Evolutionary conservation across 345 rosid genomes (phyloP).

Genomic region (Eutrema heterophyllum): DNA sequence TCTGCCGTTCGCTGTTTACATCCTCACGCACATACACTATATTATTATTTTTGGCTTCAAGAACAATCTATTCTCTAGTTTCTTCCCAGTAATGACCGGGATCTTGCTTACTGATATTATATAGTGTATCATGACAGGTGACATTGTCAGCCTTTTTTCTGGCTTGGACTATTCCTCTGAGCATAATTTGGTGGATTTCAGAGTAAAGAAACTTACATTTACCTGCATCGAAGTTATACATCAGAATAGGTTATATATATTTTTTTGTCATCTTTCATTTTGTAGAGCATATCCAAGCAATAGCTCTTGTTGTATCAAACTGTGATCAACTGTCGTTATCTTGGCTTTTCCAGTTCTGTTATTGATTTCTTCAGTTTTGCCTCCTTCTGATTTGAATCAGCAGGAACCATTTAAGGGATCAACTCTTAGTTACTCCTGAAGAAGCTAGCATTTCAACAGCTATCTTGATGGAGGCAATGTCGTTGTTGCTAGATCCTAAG

Average conservation of each 20-base stretch:
- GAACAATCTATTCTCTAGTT: not conserved
- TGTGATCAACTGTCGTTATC: not conserved
- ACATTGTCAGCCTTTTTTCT: constrained; percentile 59
- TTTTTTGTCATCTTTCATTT: constrained; percentile 1
- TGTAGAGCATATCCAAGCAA: constrained; percentile 1
- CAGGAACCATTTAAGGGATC: constrained; percentile 64
- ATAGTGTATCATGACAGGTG: constrained; percentile 49
- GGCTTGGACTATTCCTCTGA: constrained; percentile 48
- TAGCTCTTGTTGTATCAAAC: constrained; percentile 10
- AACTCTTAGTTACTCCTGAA: constrained; percentile 41
- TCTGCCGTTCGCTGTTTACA: not conserved
- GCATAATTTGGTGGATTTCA: constrained; percentile 61
- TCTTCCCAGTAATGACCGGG: not conserved
- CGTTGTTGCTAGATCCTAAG: constrained; percentile 63
- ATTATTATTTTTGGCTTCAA: not conserved
- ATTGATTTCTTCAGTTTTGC: constrained; percentile 15
- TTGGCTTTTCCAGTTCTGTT: constrained; percentile 5
- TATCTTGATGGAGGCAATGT: constrained; percentile 63
- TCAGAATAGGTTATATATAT: constrained; percentile 63
- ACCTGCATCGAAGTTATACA: constrained; percentile 70
- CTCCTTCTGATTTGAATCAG: constrained; percentile 24
- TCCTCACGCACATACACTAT: not conserved
- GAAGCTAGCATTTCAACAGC: constrained; percentile 43
- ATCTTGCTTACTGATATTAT: constrained; percentile 15
- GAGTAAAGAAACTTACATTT: constrained; percentile 67